Conservation (phyloP, 805 yeast species). For the Ascoidea rubescens region DNA sequence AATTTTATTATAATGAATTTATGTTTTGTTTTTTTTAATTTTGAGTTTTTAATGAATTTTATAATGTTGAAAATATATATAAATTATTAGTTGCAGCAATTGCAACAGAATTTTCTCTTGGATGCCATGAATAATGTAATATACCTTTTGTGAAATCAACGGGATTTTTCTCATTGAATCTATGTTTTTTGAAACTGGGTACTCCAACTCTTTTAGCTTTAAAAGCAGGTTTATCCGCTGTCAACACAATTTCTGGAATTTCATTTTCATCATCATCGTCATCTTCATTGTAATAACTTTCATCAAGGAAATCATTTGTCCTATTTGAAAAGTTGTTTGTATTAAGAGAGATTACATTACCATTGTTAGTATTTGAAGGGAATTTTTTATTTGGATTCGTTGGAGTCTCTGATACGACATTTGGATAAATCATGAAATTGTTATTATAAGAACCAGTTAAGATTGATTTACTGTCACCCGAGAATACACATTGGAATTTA, state of each 20-base stretch:
- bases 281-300: constrained; percentile 23
- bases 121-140: constrained; percentile 97
- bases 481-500: constrained; percentile 91
- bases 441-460: constrained; percentile 97
- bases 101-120: constrained; percentile 90
- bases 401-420: constrained; percentile 36
- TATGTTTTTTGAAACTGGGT: constrained; percentile 30
- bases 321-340: constrained; percentile 1
- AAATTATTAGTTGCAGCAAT: constrained; percentile 96
- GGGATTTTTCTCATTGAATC: constrained; percentile 18
- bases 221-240: constrained; percentile 97
- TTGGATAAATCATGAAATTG: constrained; percentile 93
- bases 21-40: background rate
- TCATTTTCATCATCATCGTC: background rate
- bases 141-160: constrained; percentile 92
- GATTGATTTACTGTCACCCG: constrained; percentile 82
- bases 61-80: constrained; percentile 69
- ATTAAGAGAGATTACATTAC: background rate
- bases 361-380: background rate
- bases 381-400: constrained; percentile 43
- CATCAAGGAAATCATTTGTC: constrained; percentile 15
- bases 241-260: constrained; percentile 57
- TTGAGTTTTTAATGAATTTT: constrained; percentile 9
- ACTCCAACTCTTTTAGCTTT: constrained; percentile 55
- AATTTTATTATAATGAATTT: no score